A percentile compares a stretch with the other conserved stretches of the same genome.
phyloP scores from a whole-genome alignment of 345 rosid species.

The Microcos paniculata region DNA sequence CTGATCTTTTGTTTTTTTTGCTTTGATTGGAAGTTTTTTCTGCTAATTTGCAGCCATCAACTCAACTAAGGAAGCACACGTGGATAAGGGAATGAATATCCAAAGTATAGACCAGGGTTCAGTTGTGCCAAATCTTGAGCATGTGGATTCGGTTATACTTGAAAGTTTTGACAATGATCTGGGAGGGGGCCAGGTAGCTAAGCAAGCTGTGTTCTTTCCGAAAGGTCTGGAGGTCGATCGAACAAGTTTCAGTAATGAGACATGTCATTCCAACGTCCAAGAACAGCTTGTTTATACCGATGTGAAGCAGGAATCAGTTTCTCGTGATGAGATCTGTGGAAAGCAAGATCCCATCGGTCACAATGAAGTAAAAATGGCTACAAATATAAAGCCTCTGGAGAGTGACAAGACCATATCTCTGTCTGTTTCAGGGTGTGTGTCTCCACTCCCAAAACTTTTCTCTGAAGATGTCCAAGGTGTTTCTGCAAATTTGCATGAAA shows the following conservation, averaged over 20 bases:
- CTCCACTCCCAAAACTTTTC: slow-evolving; percentile 21
- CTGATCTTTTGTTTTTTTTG: background rate
- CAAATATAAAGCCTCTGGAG: slow-evolving; percentile 26
- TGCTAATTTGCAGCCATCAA: slow-evolving; percentile 32
- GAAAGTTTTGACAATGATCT: slow-evolving; percentile 55
- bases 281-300: slow-evolving; percentile 15
- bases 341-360: slow-evolving; percentile 23
- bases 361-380: slow-evolving; percentile 28
- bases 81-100: slow-evolving; percentile 22
- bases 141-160: slow-evolving; percentile 29
- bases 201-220: slow-evolving; percentile 21
- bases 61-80: slow-evolving; percentile 20
- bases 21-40: slow-evolving; percentile 11
- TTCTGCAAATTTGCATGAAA: slow-evolving; percentile 23
- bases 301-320: slow-evolving; percentile 13
- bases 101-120: slow-evolving; percentile 26
- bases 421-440: slow-evolving; percentile 12
- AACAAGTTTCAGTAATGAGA: slow-evolving; percentile 22
- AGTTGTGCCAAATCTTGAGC: slow-evolving; percentile 28
- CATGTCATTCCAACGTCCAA: slow-evolving; percentile 9
- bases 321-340: slow-evolving; percentile 29
- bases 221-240: slow-evolving; percentile 28
- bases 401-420: slow-evolving; percentile 13
- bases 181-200: slow-evolving; percentile 22
- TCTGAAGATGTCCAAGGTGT: slow-evolving; percentile 23